Base-by-base conservation (phyloP, 768 basidiomycete genomes). In the Podaxis rugospora region DNA sequence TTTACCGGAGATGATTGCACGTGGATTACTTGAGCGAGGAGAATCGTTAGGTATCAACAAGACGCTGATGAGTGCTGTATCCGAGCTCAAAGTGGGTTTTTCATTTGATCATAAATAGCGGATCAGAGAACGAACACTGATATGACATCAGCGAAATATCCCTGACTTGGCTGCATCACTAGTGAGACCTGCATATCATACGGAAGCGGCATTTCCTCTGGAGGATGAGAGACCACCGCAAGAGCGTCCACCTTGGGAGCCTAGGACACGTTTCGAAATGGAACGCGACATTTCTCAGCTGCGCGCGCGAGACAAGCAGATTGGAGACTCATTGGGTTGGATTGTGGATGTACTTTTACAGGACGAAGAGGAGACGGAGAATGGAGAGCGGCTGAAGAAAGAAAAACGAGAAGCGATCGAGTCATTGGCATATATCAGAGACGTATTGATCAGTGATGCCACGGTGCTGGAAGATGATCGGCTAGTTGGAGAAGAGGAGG, bases 41-140 rank as follows among this genome's bases (percentile, higher is more conserved):
- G 91, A 92, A 74, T 89, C 83, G 62, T 74, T 92, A 28, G 89
- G 90, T n/a, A 89, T 92, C 62, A 93, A 93, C 71, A 90, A 86
- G 72, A 90, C 89, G 0, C 75, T 93, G 18, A 84, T 89, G 83
- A 90, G 81, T 69, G 91, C 91, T 0, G 87, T 93, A 2, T 83
- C 87, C 4, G 92, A 92, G 71, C 73, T 90, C 42, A 86, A 83
- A 73, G 94, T 91, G 66, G 66, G 82, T 67, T 27, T 16, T 60
- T 63, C 52, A 56, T 9, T 51, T 58, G 27, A 25, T 46, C n/a
- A 55, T 35, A 21, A 10, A 4, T 44, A 39, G 7, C 32, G 27
- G 54, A 32, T 36, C 57, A 51, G 25, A 25, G n/a, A 44, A 35
- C 39, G 44, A 49, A 66, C 65, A 52, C 56, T 28, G 59, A 58